Conservation (phyloP, 805 yeast genomes). For the Hanseniaspora thailandica region DNA sequence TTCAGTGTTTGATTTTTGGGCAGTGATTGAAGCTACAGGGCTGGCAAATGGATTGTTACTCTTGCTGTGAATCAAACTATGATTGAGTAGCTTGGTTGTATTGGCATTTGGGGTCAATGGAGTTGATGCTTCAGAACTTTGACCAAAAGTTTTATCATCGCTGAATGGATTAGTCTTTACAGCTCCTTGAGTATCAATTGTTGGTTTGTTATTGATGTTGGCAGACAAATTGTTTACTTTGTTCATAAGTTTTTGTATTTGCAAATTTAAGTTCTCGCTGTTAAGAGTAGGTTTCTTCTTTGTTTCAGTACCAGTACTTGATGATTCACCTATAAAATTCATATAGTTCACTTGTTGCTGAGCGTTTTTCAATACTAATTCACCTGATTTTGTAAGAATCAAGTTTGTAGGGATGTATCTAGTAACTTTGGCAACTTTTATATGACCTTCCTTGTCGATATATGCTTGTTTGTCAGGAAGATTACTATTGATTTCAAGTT, state of each 20-base stretch:
- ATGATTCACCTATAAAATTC: constrained; percentile 12
- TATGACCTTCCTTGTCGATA: constrained; percentile 11
- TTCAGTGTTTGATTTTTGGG: neutral
- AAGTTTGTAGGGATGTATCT: constrained; percentile 13
- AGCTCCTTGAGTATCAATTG: too few species aligned
- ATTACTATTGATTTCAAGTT: constrained; percentile 2
- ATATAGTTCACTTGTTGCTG: constrained; percentile 13
- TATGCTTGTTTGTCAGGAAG: constrained; percentile 13
- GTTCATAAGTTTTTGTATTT: constrained; percentile 10
- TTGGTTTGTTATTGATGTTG: neutral
- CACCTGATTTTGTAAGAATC: constrained; percentile 10
- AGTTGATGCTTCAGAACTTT: neutral
- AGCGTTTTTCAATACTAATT: constrained; percentile 9
- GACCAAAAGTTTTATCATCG: neutral
- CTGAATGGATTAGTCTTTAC: neutral
- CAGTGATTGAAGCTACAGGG: neutral
- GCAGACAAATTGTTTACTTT: constrained; percentile 4
- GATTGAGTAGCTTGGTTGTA: neutral
- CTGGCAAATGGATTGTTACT: neutral
- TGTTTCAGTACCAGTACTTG: neutral
- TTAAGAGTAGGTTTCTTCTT: neutral
- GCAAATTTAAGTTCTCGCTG: neutral
- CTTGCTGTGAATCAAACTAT: neutral
- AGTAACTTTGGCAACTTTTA: constrained; percentile 11
- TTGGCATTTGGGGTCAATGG: neutral